A percentile compares a stretch with the other conserved stretches of the same genome.
These are phyloP conservation scores for Auricularia sp. DNA, from an alignment of 768 basidiomycete species.

Conservation along the genomic window DNA sequence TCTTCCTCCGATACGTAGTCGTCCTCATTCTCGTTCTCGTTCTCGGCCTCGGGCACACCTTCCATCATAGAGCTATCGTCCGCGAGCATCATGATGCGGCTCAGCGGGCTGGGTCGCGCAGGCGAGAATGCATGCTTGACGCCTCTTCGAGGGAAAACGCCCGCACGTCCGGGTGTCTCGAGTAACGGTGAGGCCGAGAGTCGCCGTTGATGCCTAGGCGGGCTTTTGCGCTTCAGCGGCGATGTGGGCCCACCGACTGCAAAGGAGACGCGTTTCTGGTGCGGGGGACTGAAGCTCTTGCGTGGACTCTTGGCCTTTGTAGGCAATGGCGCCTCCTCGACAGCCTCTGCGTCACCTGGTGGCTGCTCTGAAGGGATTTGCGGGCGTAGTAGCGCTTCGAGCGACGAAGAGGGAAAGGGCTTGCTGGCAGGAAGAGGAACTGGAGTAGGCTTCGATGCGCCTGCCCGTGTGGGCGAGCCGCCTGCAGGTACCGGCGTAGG, in stretches of 20 bases:
- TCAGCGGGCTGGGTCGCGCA: slow-evolving; percentile 68
- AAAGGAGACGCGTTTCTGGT: not conserved
- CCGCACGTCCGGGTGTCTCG: not conserved
- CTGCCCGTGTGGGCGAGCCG: slow-evolving; percentile 13
- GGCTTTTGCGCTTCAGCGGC: not conserved
- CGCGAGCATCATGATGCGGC: slow-evolving; percentile 64
- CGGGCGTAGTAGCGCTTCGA: not conserved
- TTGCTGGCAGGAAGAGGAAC: slow-evolving; percentile 55
- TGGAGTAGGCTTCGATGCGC: slow-evolving; percentile 15
- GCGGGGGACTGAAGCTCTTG: not conserved
- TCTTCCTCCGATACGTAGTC: not conserved
- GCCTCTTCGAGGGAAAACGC: not conserved
- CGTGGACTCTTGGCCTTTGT: not conserved
- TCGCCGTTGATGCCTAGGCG: not conserved
- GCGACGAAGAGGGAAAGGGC: slow-evolving; percentile 29
- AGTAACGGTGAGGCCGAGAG: not conserved
- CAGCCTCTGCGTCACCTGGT: not conserved
- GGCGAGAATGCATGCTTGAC: slow-evolving; percentile 77
- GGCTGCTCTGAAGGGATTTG: not conserved
- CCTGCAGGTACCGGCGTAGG: slow-evolving; percentile 24
- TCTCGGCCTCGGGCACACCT: not conserved
- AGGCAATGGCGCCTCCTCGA: not conserved
- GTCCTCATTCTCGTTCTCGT: not conserved
- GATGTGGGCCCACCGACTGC: not conserved
- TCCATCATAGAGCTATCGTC: slow-evolving; percentile 17